Conservation (phyloP, 257 asterid species). For the Solanum bulbocastanum region DNA sequence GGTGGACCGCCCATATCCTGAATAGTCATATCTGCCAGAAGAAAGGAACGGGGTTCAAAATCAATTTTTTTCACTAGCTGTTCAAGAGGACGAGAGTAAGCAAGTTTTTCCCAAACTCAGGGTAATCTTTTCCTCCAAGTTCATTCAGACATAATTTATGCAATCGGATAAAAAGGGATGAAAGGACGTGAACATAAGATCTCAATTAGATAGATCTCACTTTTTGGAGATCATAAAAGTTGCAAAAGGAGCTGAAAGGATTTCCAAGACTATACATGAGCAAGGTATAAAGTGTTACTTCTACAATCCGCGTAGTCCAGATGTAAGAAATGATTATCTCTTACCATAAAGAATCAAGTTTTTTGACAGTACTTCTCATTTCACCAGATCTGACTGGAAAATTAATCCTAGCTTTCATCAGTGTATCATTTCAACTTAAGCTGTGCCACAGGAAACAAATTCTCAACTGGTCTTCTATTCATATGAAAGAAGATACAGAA, state of each 20-base stretch:
- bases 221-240: not conserved
- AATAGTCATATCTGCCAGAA: constrained; percentile 72
- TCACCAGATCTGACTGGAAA: not conserved
- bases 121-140: not conserved
- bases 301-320: not conserved
- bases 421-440: not conserved
- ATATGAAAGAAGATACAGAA: not conserved
- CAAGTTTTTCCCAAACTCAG: not conserved
- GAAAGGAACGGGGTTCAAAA: not conserved
- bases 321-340: not conserved
- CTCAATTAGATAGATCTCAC: not conserved
- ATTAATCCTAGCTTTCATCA: not conserved
- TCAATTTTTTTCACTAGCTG: not conserved
- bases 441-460: not conserved
- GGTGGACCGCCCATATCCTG: constrained; percentile 90
- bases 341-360: not conserved
- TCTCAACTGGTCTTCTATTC: not conserved
- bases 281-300: not conserved
- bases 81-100: not conserved
- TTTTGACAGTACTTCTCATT: not conserved
- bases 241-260: not conserved
- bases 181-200: not conserved
- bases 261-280: not conserved
- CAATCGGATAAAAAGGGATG: not conserved
- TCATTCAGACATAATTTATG: not conserved